Percentiles rank a stretch among this genome's conserved stretches.
Conservation (phyloP, 306 rosid species). For the Mucuna pruriens region DNA sequence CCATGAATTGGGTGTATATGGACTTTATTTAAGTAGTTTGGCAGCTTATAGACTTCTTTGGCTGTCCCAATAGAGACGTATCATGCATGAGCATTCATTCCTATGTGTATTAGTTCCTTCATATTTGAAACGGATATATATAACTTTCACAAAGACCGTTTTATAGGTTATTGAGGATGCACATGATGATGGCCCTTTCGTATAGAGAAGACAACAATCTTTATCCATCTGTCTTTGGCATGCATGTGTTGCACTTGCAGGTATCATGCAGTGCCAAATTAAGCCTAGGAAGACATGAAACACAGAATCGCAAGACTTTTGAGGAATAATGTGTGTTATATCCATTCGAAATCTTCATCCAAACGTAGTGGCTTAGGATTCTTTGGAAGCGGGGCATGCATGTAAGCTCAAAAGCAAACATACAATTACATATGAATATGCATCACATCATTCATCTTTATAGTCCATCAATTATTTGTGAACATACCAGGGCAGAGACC, state of each 20-base stretch:
- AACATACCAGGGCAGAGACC: background rate
- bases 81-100: background rate
- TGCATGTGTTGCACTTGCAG: background rate
- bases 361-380: slow-evolving; percentile 19
- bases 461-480: slow-evolving; percentile 1
- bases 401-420: slow-evolving; percentile 16
- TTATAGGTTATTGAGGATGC: background rate
- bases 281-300: background rate
- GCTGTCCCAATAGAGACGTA: background rate
- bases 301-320: background rate
- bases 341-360: background rate
- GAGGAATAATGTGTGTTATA: background rate
- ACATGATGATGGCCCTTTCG: slow-evolving; percentile 6
- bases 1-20: background rate
- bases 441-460: slow-evolving; percentile 31
- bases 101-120: too few species aligned
- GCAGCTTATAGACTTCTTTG: background rate
- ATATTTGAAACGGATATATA: background rate
- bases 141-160: background rate
- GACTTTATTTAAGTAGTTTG: background rate
- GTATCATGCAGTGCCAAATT: background rate
- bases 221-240: background rate
- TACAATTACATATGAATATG: background rate
- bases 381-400: slow-evolving; percentile 22
- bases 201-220: slow-evolving; percentile 4